Base-by-base conservation (phyloP, 2,329 filamentous ascomycete genomes). In the Neonectria neomacrospora region DNA sequence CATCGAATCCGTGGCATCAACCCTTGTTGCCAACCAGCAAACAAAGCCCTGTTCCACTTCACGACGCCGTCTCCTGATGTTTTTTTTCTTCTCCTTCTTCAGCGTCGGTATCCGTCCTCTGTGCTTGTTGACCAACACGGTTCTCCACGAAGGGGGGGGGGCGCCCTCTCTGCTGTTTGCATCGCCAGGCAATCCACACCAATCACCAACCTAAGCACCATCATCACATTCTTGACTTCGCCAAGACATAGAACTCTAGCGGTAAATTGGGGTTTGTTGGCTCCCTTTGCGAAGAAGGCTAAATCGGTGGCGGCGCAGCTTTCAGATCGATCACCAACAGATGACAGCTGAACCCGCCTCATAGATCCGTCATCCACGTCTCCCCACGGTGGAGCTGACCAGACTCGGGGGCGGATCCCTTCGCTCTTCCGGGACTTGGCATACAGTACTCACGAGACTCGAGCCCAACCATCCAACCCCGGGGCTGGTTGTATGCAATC, bases 261-360 rank as follows among this genome's bases (percentile, higher is more conserved):
- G 37, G 48, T 9, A 42, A 22, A 14, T 39, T n/a, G n/a, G 9
- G n/a, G 22, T 4, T 4, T 20, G 37, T 5, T 32, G 18, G n/a
- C 22, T 20, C 14, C 34, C 34, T 37, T 30, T 44, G 41, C 37
- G 12, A 41, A n/a, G 16, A 39, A 50, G 50, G 18, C 14, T 34
- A 57, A 54, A 53, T 22, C 32, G 9, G 57, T 28, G 50, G 32
- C 41, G 50, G 44, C 52, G 34, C 34, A 42, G 44, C 41, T 41
- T 32, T 26, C n/a, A 44, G 58, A 58, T 53, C 56, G 20, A 58
- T 28, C 20, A 47, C 56, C 56, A 53, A 58, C 48, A 45, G 28
- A 58, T 26, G 30, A 34, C 39, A 39, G 20, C 44, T 14, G 37
- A 22, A 50, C 39, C 53, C 53, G 45, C 53, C 23, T 55, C 26